Conservation (phyloP, 345 rosid species). For the Lepidium sativum region DNA sequence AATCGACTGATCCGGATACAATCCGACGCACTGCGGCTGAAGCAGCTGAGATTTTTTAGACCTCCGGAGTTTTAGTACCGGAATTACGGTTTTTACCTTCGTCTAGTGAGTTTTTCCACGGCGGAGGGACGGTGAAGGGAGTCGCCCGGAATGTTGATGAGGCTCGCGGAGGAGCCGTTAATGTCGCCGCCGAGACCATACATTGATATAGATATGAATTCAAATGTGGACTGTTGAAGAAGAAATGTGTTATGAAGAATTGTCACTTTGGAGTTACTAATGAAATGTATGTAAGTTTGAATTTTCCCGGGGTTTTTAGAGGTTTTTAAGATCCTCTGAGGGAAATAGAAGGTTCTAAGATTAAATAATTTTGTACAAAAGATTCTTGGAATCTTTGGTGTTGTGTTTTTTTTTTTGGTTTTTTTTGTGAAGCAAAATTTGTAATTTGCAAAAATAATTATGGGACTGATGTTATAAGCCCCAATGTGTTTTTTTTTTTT, state of each 20-base stretch:
- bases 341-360: background rate
- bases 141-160: background rate
- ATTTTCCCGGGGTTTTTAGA: background rate
- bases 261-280: slow-evolving; percentile 35
- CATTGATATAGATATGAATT: slow-evolving; percentile 1
- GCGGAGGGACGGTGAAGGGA: background rate
- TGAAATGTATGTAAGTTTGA: background rate
- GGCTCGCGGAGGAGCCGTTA: slow-evolving; percentile 54
- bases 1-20: slow-evolving; percentile 27
- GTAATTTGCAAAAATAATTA: background rate
- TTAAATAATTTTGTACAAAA: slow-evolving; percentile 3
- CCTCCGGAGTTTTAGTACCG: slow-evolving; percentile 18
- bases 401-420: background rate
- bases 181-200: slow-evolving; percentile 47
- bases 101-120: background rate
- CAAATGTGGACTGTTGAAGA: background rate
- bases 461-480: slow-evolving; percentile 1
- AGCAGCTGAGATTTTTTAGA: slow-evolving; percentile 45
- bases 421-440: background rate
- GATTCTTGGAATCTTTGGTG: slow-evolving; percentile 12
- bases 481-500: background rate
- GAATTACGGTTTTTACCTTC: slow-evolving; percentile 12
- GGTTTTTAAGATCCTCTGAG: background rate
- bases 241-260: slow-evolving; percentile 17
- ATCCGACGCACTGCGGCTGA: slow-evolving; percentile 40